Evolutionary conservation across 139 green algal genomes (phyloP), one percentile per base, ranked within the genome.

Genomic region (Picochlorum sp.): DNA sequence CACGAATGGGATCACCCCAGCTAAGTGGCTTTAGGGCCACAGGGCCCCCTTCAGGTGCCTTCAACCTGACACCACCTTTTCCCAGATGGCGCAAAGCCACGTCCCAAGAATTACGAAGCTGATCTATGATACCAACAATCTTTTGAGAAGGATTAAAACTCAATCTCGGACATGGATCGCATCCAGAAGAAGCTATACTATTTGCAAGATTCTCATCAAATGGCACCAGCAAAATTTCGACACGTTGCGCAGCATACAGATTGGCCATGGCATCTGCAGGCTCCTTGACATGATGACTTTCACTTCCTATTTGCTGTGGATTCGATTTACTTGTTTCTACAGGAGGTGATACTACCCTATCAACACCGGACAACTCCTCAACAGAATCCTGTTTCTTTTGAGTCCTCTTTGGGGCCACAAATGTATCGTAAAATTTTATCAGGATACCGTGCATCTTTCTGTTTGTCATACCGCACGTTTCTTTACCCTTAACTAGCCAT

Each of bases 121-220:
- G 18, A 23, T 26, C 18, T 54, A 54, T 21, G n/a, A 54, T 54
- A 20, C n/a, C 47, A 20, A 21, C n/a, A 20, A 54, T 21, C 15
- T 54, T 54, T 54, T 54, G 16, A 21, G 47, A 54, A 18, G 16
- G 47, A 26, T 54, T 54, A 13, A 54, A 21, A 1, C 18, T 21
- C 47, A 54, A 26, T 21, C 47, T 54, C n/a, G 47, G 47, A 21
- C 47, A 54, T 9, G 47, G 47, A 54, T 54, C 47, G 16, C 16
- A 21, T 8, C 47, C 47, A 54, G n/a, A 21, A 54, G 47, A 54
- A 9, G 47, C 16, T 26, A 54, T 54, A 54, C 47, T 26, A 8
- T 20, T 54, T 20, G 47, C 47, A 54, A 54, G 47, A 20, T 54
- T 54, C 16, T 54, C 47, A 20, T 54, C 47, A 21, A 54, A 54